Base-by-base conservation (phyloP, 768 basidiomycete genomes). In the Boletus edulis region DNA sequence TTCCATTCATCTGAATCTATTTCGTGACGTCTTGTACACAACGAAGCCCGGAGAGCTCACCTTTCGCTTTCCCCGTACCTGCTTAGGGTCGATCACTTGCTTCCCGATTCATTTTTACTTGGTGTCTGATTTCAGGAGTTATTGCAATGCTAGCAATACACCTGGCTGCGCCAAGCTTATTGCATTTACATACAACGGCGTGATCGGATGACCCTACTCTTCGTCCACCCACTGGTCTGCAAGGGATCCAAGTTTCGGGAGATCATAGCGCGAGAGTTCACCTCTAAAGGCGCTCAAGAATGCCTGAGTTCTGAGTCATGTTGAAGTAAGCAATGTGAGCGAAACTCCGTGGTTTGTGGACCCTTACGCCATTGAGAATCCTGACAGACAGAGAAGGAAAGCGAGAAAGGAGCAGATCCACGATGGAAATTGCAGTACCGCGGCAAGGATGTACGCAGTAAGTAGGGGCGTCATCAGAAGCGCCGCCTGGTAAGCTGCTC, bases 401-500 rank as follows among this genome's bases (percentile, higher is more conserved):
- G 80, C 80, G 54, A 80, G 69, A 12, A 84, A 49, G 5, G 75
- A 76, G 49, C 74, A 72, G 15, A 89, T 64, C 76, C 82, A 81
- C 4, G 73, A 60, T 5, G 82, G 78, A 57, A 85, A 76, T 37
- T 75, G 77, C 24, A 84, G 64, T 8, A 86, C 63, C 20, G 82
- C 78, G 35, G 77, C 73, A 59, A 86, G 62, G 55, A 90, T 75
- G 52, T 83, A 75, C 34, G 86, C 56, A 24, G 83, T 45, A 34
- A 88, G 62, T 11, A 89, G 69, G 7, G 89, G 88, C 0, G 82
- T 82, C 5, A 83, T 82, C 41, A 89, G 68, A 13, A 92, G 75
- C 5, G 86, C 88, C 12, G 88, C 88, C 71, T 91, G 89, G 65
- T 91, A 91, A 31, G 87, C 90, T 92, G 65, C 20, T 56, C 32